Evolutionary conservation across 495 filamentous ascomycete genomes (phyloP).

Genomic region (Lepraria neglecta): DNA sequence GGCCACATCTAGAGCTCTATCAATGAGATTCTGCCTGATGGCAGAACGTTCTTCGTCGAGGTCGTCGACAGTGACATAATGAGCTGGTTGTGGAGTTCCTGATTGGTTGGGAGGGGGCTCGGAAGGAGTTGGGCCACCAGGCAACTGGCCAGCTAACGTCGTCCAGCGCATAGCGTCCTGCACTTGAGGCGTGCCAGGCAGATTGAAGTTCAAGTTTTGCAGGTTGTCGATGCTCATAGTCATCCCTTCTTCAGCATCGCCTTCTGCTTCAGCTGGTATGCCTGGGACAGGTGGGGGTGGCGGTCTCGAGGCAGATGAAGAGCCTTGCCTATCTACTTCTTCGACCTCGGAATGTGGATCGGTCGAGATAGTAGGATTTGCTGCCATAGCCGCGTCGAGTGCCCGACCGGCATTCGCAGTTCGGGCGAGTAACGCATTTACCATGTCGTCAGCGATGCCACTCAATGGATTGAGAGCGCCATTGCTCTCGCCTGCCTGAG

Average conservation of each 20-base stretch:
- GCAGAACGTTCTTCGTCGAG: constrained; percentile 69
- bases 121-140: neutral
- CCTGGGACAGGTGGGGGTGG: constrained; percentile 33
- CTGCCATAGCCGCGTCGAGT: neutral
- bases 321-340: constrained; percentile 25
- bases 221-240: constrained; percentile 40
- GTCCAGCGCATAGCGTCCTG: neutral
- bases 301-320: constrained; percentile 16
- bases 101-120: neutral
- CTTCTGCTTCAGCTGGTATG: constrained; percentile 24
- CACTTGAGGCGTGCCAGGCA: constrained; percentile 39
- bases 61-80: constrained; percentile 65
- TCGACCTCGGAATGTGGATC: constrained; percentile 26
- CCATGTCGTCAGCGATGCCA: constrained; percentile 7
- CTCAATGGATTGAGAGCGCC: neutral
- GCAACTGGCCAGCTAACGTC: neutral
- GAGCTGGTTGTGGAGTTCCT: constrained; percentile 27
- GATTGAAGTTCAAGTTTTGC: constrained; percentile 13
- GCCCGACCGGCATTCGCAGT: neutral
- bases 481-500: neutral
- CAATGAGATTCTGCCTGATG: constrained; percentile 71
- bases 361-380: neutral
- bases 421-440: constrained; percentile 14
- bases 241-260: constrained; percentile 30
- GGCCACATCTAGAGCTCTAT: constrained; percentile 83